Evolutionary conservation across 1,284 basidiomycete species (phyloP).

Genomic region (Phellopilus nigrolimitatus): DNA sequence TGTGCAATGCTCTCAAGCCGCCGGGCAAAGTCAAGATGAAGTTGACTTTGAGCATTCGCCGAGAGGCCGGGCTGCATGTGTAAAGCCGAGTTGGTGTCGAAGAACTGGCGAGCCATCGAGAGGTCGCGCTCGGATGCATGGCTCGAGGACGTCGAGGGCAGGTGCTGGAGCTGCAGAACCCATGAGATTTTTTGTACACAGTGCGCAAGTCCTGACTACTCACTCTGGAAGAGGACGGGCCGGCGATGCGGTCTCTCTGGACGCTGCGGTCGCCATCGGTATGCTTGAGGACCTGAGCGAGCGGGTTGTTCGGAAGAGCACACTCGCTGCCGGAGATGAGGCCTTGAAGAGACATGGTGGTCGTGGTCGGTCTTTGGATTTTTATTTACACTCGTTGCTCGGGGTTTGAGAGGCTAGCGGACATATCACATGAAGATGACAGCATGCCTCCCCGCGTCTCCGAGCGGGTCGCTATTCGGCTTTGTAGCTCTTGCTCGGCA

Average conservation of each 20-base stretch:
- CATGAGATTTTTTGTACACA: constrained; percentile 5
- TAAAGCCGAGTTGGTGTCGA: constrained; percentile 41
- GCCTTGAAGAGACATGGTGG: constrained; percentile 64
- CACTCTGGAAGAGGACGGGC: constrained; percentile 67
- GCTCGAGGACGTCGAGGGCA: constrained; percentile 50
- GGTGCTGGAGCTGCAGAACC: constrained; percentile 57
- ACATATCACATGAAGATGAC: no score
- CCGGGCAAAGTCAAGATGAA: background rate
- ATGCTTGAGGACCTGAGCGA: constrained; percentile 89
- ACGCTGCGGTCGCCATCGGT: constrained; percentile 87
- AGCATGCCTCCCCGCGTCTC: no score
- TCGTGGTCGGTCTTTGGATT: background rate
- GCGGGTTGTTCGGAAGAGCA: constrained; percentile 78
- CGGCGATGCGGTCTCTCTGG: constrained; percentile 74
- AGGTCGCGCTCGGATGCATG: constrained; percentile 58
- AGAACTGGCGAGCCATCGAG: constrained; percentile 75
- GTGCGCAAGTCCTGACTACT: constrained; percentile 22
- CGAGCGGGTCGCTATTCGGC: no score
- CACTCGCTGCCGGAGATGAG: constrained; percentile 92
- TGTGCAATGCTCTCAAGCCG: constrained; percentile 23
- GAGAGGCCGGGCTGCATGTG: constrained; percentile 18
- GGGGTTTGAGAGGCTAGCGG: no score
- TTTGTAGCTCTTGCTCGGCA: no score
- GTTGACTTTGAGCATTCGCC: background rate
- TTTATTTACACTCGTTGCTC: no score